Evolutionary conservation across 2,329 filamentous ascomycete species (phyloP), one percentile per base, ranked within the genome.

Genomic region (Exserohilum rostratum): DNA sequence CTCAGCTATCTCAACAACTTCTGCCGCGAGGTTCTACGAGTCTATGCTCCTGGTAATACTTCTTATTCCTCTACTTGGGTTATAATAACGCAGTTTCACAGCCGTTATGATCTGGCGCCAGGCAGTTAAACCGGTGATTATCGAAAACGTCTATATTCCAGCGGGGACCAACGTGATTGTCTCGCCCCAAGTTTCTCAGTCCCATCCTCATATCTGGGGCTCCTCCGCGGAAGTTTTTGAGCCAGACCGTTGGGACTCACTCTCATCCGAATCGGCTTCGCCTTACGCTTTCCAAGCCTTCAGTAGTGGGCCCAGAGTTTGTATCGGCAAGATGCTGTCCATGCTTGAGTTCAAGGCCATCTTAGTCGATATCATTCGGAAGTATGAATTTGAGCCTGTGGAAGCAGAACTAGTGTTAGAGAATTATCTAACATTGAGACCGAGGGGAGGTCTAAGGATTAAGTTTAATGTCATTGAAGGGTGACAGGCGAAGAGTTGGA

Each of bases 271-370:
- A 51, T 15, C 35, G 27, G 43, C 40, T 39, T 49, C 48, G 29
- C 64, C 62, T 5, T 67, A 64, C 46, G 64, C 67, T 6, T 45
- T 58, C 20, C 43, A 55, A 20, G 47, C 60, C 5, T 65, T 65
- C 25, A 46, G 37, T n/a, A 53, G 44, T 31, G 60, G 61, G 20
- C 57, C 60, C 3, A 44, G 61, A 17, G 50, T 65, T 11, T 65
- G 61, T 22, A 62, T 65, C 25, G 61, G 57, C 5, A 65, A 61
- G 39, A 20, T 6, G 6, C 58, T 66, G 35, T 63, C 62, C 15
- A 51, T 60, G 52, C 31, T 67, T 15, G 65, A 67, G 46, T 50
- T 64, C 34, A 68, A 67, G 48, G 31, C 57, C 6, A 30, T 65
- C 25, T 18, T 67, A 1, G 34, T 67, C 12, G 51, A 58, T 15